Base-by-base conservation (phyloP, 202 grass and related monocot genomes). In the Panicum virgatum region DNA sequence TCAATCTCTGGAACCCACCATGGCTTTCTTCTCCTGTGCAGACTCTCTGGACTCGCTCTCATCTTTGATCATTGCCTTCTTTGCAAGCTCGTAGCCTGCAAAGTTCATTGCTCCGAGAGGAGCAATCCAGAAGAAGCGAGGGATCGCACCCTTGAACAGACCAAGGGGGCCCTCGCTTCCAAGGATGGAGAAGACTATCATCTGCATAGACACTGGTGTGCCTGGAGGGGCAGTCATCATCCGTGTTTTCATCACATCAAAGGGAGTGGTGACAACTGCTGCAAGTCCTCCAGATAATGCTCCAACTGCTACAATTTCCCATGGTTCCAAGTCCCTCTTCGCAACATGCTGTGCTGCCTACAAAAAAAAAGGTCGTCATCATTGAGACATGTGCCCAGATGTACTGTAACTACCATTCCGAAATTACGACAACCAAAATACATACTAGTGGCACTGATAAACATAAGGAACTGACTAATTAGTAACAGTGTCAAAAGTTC, bases 101-200 rank as follows among this genome's bases (percentile, higher is more conserved):
- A 98, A 98, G 86, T 98, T 98, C 96, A 98, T 98, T 50, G 96
- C 92, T n/a, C 92, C 92, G 0, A 98, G 90, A 78, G 96, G 96
- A 11, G 96, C 96, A 43, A 98, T 93, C 92, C 96, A 98, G 69
- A 98, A 98, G 75, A 98, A 98, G 58, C 96, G 81, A 0, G 92
- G 96, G 23, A 98, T 84, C 0, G 92, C 96, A 1, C 96, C 96
- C 86, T 98, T 98, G 77, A 98, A 98, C 9, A 95, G 90, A 9
- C 92, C 92, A 0, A 93, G 76, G 30, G 96, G 92, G 5, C 96
- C 96, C 83, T 98, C 90, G 0, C 93, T 93, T 29, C 66, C 18
- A 56, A 98, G 92, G 68, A 98, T 95, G 69, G 96, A 98, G 69
- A 98, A 87, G 29, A 88, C 87, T 23, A 98, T 87, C 85, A 90